Evolutionary conservation across 1,139 yeast species (phyloP).

Genomic region (Geotrichum cucujoidarum): DNA sequence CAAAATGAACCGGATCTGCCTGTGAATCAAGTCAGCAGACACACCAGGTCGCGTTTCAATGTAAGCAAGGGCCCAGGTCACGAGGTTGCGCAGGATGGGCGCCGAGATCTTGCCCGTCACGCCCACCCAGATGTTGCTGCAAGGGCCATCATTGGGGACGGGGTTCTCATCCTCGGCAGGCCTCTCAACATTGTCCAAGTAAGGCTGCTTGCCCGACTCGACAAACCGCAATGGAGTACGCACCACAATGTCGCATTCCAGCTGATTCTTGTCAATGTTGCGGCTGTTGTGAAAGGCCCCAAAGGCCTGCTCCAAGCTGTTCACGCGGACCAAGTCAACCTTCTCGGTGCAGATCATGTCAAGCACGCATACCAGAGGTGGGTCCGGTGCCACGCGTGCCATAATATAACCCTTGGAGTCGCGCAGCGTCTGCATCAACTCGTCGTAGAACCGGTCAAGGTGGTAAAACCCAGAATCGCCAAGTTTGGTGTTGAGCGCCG

Average conservation of each 20-base stretch:
- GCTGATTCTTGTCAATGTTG: slow-evolving; percentile 52
- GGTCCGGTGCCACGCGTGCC: slow-evolving; percentile 55
- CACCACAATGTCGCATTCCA: slow-evolving; percentile 54
- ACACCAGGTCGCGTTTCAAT: slow-evolving; percentile 55
- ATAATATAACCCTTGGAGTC: slow-evolving; percentile 50
- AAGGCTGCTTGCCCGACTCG: slow-evolving; percentile 13
- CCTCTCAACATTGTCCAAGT: slow-evolving; percentile 1
- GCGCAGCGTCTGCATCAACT: slow-evolving; percentile 40
- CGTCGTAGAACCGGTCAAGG: slow-evolving; percentile 44
- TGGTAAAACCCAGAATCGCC: slow-evolving; percentile 44
- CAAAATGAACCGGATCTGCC: slow-evolving; percentile 42
- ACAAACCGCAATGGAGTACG: slow-evolving; percentile 21
- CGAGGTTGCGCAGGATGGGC: slow-evolving; percentile 54
- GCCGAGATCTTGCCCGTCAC: slow-evolving; percentile 55
- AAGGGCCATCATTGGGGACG: slow-evolving; percentile 56
- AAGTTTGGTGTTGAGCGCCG: slow-evolving; percentile 41
- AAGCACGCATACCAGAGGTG: slow-evolving; percentile 53
- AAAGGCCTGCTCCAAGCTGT: slow-evolving; percentile 43
- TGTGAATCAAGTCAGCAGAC: slow-evolving; percentile 37
- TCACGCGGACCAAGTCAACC: slow-evolving; percentile 48
- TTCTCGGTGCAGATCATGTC: slow-evolving; percentile 42
- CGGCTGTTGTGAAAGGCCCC: slow-evolving; percentile 59
- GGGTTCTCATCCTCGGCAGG: slow-evolving; percentile 17
- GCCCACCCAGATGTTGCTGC: slow-evolving; percentile 71
- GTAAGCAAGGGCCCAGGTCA: slow-evolving; percentile 53